Evolutionary conservation across 495 filamentous ascomycete genomes (phyloP).

Genomic region (Aspergillus ellipticus): DNA sequence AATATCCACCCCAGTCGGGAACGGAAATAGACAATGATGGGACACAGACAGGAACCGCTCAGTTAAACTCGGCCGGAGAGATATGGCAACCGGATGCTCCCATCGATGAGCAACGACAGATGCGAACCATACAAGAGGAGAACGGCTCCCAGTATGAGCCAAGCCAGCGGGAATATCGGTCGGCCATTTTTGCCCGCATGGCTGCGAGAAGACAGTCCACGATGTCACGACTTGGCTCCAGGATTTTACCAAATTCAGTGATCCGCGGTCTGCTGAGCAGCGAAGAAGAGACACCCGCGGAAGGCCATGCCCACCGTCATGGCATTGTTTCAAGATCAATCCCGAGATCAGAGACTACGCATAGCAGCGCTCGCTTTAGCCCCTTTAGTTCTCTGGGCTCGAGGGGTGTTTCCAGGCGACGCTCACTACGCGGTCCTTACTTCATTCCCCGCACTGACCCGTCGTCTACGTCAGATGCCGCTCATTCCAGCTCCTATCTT

Average conservation of each 20-base stretch:
- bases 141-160: conserved; percentile 22
- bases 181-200: conserved; percentile 37
- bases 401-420: conserved; percentile 37
- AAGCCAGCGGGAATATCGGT: conserved; percentile 29
- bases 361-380: conserved; percentile 40
- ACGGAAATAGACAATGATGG: conserved; percentile 16
- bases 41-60: conserved; percentile 12
- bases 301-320: conserved; percentile 49
- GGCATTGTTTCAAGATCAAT: conserved; percentile 39
- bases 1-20: conserved; percentile 17
- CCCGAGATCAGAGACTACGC: conserved; percentile 35
- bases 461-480: conserved; percentile 23
- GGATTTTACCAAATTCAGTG: conserved; percentile 48
- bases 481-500: conserved; percentile 19
- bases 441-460: conserved; percentile 37
- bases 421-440: conserved; percentile 35
- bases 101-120: conserved; percentile 22
- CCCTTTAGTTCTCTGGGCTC: conserved; percentile 40
- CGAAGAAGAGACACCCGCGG: conserved; percentile 46
- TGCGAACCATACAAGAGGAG: conserved; percentile 38
- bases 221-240: conserved; percentile 49
- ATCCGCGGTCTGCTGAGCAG: conserved; percentile 42
- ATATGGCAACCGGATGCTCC: conserved; percentile 22
- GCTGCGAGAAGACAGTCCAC: conserved; percentile 48
- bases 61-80: conserved; percentile 12